phyloP scores from a whole-genome alignment of 2,329 filamentous ascomycete genomes.

The Nigrospora sphaerica region DNA sequence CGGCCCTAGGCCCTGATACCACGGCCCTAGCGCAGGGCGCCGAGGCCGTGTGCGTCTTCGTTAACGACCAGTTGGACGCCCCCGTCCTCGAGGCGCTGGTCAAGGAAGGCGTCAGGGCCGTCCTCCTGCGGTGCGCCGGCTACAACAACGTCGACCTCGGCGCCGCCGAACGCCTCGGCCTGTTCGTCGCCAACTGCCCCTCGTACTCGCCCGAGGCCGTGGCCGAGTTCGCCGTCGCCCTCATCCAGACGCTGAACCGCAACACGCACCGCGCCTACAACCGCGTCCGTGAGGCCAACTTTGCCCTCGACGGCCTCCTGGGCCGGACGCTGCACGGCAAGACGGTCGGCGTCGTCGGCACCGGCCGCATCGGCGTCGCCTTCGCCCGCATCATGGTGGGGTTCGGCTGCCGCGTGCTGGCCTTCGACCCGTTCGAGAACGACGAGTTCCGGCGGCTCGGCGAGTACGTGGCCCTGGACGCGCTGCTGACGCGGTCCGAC shows the following conservation, averaged over 20 bases:
- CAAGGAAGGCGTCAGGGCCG: slow-evolving; percentile 42
- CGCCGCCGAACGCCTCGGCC: slow-evolving; percentile 42
- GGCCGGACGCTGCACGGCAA: slow-evolving; percentile 56
- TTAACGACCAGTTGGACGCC: slow-evolving; percentile 53
- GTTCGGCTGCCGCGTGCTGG: slow-evolving; percentile 57
- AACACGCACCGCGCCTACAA: slow-evolving; percentile 63
- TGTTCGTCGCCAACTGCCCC: slow-evolving; percentile 60
- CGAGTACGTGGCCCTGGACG: slow-evolving; percentile 44
- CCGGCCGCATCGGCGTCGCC: slow-evolving; percentile 58
- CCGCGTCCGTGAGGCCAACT: slow-evolving; percentile 62
- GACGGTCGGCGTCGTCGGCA: slow-evolving; percentile 60
- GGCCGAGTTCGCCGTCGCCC: slow-evolving; percentile 61
- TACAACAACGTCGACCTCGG: slow-evolving; percentile 61
- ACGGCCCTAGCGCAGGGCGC: slow-evolving; percentile 43
- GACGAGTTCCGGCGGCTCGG: slow-evolving; percentile 42
- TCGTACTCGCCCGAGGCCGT: slow-evolving; percentile 64
- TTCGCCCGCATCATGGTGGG: slow-evolving; percentile 55
- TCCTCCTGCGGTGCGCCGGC: slow-evolving; percentile 61
- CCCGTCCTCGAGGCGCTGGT: slow-evolving; percentile 44
- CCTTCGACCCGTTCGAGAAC: slow-evolving; percentile 49
- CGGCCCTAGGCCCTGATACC: slow-evolving; percentile 48
- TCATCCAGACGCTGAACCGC: slow-evolving; percentile 61
- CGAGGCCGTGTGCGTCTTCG: slow-evolving; percentile 59
- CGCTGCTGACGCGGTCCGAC: slow-evolving; percentile 48
- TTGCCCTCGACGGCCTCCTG: slow-evolving; percentile 56